These are phyloP conservation scores for Herpetomonas muscarum DNA, from an alignment of 208 protist species.

Conservation along the genomic window DNA sequence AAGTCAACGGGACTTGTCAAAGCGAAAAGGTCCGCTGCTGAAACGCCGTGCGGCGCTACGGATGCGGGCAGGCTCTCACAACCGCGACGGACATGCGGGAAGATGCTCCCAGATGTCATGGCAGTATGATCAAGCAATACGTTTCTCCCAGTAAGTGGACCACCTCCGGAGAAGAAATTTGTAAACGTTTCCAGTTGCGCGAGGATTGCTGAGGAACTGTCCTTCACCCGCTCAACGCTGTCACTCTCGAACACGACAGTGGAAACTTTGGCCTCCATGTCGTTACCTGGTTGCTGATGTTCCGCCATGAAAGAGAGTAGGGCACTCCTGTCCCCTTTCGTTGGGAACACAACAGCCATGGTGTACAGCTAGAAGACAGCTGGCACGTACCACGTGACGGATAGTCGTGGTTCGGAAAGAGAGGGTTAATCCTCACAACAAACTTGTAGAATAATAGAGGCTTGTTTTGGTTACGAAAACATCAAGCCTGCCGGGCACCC, in stretches of 20 bases:
- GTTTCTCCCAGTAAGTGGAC: neutral
- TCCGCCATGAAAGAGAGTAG: slow-evolving; percentile 25
- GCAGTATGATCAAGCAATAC: neutral
- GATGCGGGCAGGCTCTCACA: neutral
- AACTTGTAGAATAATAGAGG: too few relatives aligned
- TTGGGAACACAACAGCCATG: slow-evolving; percentile 43
- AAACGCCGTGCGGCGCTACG: neutral
- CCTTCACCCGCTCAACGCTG: slow-evolving; percentile 14
- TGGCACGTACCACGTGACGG: too few relatives aligned
- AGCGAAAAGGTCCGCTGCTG: neutral
- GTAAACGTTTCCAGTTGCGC: slow-evolving; percentile 10
- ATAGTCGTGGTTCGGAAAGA: too few relatives aligned
- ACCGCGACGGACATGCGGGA: neutral
- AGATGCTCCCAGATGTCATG: neutral
- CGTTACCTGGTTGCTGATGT: neutral
- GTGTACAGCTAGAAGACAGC: slow-evolving; percentile 3
- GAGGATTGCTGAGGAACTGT: slow-evolving; percentile 13
- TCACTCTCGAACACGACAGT: slow-evolving; percentile 4
- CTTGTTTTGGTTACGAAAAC: too few relatives aligned
- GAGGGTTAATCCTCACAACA: too few relatives aligned
- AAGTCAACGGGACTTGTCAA: slow-evolving; percentile 9
- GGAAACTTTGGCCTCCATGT: neutral
- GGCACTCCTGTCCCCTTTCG: slow-evolving; percentile 16
- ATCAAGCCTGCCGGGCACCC: too few relatives aligned
- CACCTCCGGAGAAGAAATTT: slow-evolving; percentile 10